Percentiles rank a stretch among this genome's conserved stretches.
Conservation (phyloP, 306 rosid genomes). For the Trifolium subterraneum region DNA sequence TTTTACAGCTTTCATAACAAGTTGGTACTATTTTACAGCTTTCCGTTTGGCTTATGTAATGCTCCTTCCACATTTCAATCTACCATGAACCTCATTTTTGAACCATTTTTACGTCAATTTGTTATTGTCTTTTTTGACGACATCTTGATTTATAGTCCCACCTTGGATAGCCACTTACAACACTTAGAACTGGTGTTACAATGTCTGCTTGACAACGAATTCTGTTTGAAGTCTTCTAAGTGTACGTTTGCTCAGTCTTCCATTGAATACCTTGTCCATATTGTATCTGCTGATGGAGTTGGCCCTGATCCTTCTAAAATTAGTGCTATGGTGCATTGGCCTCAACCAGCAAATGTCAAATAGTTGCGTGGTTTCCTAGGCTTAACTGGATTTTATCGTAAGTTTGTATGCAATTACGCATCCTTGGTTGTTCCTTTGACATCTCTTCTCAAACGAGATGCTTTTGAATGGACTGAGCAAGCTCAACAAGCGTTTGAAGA, state of each 20-base stretch:
- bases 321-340: too few relatives aligned
- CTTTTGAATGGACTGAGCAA: too few relatives aligned
- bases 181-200: not conserved
- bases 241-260: not conserved
- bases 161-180: rapidly evolving
- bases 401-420: too few relatives aligned
- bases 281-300: not conserved
- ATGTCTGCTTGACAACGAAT: not conserved
- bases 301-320: too few relatives aligned
- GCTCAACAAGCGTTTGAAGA: too few relatives aligned
- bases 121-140: not conserved
- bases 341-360: too few relatives aligned
- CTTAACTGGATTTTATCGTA: too few relatives aligned
- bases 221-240: not conserved
- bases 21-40: too few relatives aligned
- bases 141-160: not conserved
- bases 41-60: not conserved
- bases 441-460: too few relatives aligned
- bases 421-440: too few relatives aligned
- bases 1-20: too few relatives aligned
- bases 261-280: not conserved
- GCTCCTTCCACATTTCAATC: conserved; percentile 44
- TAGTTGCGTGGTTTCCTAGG: too few relatives aligned
- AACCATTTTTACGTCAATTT: not conserved
- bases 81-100: rapidly evolving